Evolutionary conservation across 2,329 filamentous ascomycete species (phyloP).

Genomic region (Cercospora janseana): DNA sequence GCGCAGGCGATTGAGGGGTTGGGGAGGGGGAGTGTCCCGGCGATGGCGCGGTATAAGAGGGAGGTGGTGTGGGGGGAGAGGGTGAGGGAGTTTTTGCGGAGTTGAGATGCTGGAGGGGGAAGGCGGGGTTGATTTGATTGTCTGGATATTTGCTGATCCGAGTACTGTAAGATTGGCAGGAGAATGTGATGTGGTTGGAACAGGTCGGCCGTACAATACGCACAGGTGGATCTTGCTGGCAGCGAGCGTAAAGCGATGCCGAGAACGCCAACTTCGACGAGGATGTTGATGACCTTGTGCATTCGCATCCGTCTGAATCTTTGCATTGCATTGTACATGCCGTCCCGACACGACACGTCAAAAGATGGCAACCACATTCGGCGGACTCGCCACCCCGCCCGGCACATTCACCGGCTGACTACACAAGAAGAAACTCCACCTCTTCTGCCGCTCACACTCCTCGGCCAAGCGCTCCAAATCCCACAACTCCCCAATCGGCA

Average conservation of each 20-base stretch:
- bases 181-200: too few relatives aligned
- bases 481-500: slow-evolving; percentile 53
- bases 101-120: not conserved
- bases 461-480: slow-evolving; percentile 48
- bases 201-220: too few relatives aligned
- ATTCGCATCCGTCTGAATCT: too few relatives aligned
- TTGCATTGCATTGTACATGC: too few relatives aligned
- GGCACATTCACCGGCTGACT: slow-evolving; percentile 50
- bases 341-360: too few relatives aligned
- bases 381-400: slow-evolving; percentile 41
- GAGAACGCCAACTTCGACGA: too few relatives aligned
- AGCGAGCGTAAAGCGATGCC: too few relatives aligned
- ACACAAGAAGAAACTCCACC: slow-evolving; percentile 51
- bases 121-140: too few relatives aligned
- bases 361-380: slow-evolving; percentile 43
- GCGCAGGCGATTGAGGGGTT: slow-evolving; percentile 60
- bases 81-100: slow-evolving; percentile 50
- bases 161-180: too few relatives aligned
- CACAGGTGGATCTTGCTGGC: too few relatives aligned
- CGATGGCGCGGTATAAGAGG: slow-evolving; percentile 59
- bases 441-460: slow-evolving; percentile 39
- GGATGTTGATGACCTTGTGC: too few relatives aligned
- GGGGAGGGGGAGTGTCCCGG: slow-evolving; percentile 55
- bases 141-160: too few relatives aligned
- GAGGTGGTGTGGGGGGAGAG: slow-evolving; percentile 57